These are phyloP conservation scores for Beauveria rudraprayagi DNA, from an alignment of 2,329 filamentous ascomycete genomes.

Conservation along the genomic window DNA sequence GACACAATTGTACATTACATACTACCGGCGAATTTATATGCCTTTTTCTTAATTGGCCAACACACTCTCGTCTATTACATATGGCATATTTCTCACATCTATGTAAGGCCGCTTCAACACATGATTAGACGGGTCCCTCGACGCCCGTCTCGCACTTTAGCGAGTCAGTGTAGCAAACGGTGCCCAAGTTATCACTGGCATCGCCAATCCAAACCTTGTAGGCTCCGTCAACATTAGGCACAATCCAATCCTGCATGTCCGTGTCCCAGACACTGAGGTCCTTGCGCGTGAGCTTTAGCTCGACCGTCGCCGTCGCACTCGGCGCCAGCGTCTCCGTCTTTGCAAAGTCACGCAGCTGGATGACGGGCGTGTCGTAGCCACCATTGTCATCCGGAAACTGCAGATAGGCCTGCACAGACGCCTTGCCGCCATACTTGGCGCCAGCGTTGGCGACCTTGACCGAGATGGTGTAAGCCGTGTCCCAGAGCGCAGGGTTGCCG, in stretches of 20 bases:
- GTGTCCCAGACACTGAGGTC: constrained; percentile 70
- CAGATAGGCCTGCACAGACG: constrained; percentile 39
- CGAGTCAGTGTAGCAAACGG: constrained; percentile 23
- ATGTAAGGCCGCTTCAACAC: too few relatives aligned
- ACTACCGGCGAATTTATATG: not conserved
- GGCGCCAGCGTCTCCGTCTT: constrained; percentile 50
- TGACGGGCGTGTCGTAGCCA: constrained; percentile 54
- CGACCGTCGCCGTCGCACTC: constrained; percentile 44
- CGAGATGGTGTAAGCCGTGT: constrained; percentile 33
- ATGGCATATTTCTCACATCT: not conserved
- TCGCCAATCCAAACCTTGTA: constrained; percentile 33
- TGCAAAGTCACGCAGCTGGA: constrained; percentile 64
- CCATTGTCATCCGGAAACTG: constrained; percentile 29
- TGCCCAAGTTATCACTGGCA: constrained; percentile 27
- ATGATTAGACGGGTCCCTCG: constrained; percentile 5
- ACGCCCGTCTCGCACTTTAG: constrained; percentile 21
- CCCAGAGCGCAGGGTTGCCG: constrained; percentile 60
- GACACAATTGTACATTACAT: constrained; percentile 1
- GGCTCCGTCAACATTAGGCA: constrained; percentile 28
- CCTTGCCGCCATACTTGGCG: constrained; percentile 31
- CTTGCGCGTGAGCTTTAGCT: constrained; percentile 54
- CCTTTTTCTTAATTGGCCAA: not conserved
- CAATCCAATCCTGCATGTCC: constrained; percentile 58
- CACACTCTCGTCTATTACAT: not conserved
- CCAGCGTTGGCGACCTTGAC: constrained; percentile 48